phyloP scores from a whole-genome alignment of 148 eudicot species.

The Rhododendron mucronatum region DNA sequence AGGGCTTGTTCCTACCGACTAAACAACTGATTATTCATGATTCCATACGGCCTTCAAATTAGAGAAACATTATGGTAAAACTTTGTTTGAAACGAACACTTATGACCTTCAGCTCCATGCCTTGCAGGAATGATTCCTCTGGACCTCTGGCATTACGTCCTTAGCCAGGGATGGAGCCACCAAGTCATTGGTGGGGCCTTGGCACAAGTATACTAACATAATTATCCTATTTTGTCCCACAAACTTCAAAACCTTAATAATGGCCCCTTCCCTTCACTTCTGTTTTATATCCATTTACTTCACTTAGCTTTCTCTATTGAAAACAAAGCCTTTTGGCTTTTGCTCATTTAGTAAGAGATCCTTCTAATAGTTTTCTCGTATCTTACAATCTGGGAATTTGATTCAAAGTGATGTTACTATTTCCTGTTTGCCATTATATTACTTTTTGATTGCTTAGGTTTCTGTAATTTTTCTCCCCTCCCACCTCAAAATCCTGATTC shows the following conservation, averaged over 20 bases:
- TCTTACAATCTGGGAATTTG: background rate
- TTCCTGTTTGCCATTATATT: background rate
- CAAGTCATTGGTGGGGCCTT: background rate
- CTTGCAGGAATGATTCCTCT: background rate
- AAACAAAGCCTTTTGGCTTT: background rate
- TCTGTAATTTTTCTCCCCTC: background rate
- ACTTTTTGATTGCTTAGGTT: background rate
- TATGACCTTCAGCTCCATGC: background rate
- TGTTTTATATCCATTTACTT: background rate
- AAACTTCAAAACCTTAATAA: background rate
- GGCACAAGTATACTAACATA: background rate
- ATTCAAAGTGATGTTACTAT: background rate
- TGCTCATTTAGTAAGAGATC: background rate
- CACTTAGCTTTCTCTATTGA: background rate
- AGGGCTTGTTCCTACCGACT: too few relatives aligned
- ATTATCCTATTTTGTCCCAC: background rate
- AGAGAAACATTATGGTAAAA: too few relatives aligned
- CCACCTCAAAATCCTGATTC: background rate
- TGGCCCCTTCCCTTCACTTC: background rate
- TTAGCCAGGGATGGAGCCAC: background rate
- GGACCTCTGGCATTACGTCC: background rate
- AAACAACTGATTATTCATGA: too few relatives aligned
- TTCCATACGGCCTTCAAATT: too few relatives aligned
- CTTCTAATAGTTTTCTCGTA: background rate
- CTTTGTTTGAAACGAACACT: too few relatives aligned